phyloP scores from a whole-genome alignment of 2,329 filamentous ascomycete species.

The Aspergillus ruber region DNA sequence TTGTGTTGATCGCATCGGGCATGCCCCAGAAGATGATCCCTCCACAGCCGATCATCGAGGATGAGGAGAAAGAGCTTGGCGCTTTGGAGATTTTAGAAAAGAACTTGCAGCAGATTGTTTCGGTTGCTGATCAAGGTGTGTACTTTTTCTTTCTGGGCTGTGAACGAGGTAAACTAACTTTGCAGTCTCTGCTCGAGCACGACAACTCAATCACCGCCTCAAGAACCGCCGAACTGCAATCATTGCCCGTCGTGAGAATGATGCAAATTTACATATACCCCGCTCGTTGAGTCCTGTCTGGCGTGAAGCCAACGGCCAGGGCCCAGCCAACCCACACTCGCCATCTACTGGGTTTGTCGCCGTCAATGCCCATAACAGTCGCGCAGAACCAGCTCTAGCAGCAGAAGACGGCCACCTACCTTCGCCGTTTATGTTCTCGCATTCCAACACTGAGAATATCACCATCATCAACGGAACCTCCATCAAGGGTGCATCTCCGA shows the following conservation, averaged over 20 bases:
- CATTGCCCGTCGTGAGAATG: slow-evolving; percentile 53
- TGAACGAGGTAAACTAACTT: not conserved
- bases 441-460: slow-evolving; percentile 39
- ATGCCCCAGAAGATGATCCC: slow-evolving; percentile 77
- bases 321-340: slow-evolving; percentile 33
- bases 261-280: slow-evolving; percentile 26
- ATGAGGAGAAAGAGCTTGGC: slow-evolving; percentile 77
- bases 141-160: not conserved
- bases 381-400: slow-evolving; percentile 27
- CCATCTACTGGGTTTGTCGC: slow-evolving; percentile 51
- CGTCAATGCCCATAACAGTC: slow-evolving; percentile 48
- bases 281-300: slow-evolving; percentile 32
- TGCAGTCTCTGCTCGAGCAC: slow-evolving; percentile 60
- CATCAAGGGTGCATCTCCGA: slow-evolving; percentile 50
- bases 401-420: slow-evolving; percentile 25
- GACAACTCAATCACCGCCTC: slow-evolving; percentile 74
- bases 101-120: slow-evolving; percentile 68
- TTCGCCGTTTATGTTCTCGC: slow-evolving; percentile 35
- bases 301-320: slow-evolving; percentile 29
- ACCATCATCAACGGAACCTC: slow-evolving; percentile 44
- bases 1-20: slow-evolving; percentile 73
- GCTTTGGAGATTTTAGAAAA: slow-evolving; percentile 79
- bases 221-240: slow-evolving; percentile 70
- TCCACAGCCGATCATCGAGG: slow-evolving; percentile 73
- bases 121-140: slow-evolving; percentile 69